Evolutionary conservation across 2,329 filamentous ascomycete genomes (phyloP).

Genomic region (Trichoderma citrinoviride): DNA sequence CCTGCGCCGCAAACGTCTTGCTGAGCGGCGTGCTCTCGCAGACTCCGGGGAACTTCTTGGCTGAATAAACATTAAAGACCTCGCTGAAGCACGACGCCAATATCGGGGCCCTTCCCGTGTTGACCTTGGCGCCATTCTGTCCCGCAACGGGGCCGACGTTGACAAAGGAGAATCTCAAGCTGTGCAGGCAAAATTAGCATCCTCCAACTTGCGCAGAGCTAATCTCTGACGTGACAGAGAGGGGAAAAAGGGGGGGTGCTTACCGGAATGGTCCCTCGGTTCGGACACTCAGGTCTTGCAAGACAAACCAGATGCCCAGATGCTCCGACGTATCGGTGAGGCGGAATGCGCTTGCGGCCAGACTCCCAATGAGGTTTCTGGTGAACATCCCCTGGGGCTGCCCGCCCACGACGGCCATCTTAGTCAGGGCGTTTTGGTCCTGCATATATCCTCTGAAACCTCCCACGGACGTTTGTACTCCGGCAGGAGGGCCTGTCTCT

Average conservation of each 20-base stretch:
- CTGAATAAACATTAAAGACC: slow-evolving; percentile 88
- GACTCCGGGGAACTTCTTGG: slow-evolving; percentile 97
- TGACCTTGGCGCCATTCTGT: slow-evolving; percentile 49
- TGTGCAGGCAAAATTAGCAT: slow-evolving; percentile 33
- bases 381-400: slow-evolving; percentile 84
- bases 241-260: slow-evolving; percentile 23
- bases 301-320: slow-evolving; percentile 92
- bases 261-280: slow-evolving; percentile 91
- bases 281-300: slow-evolving; percentile 91
- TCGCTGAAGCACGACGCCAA: slow-evolving; percentile 85
- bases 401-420: slow-evolving; percentile 41
- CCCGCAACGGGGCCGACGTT: slow-evolving; percentile 64
- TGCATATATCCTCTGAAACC: slow-evolving; percentile 33
- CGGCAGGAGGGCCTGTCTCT: slow-evolving; percentile 29
- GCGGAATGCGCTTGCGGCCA: slow-evolving; percentile 83
- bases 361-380: slow-evolving; percentile 87
- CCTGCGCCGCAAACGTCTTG: slow-evolving; percentile 89
- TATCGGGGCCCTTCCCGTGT: slow-evolving; percentile 74
- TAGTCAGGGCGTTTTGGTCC: slow-evolving; percentile 33
- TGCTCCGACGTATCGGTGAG: slow-evolving; percentile 76
- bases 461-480: slow-evolving; percentile 31
- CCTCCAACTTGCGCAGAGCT: neutral
- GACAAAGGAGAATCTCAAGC: slow-evolving; percentile 71
- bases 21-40: slow-evolving; percentile 90
- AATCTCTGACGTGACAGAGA: no score